Base-by-base conservation (phyloP, 1,284 basidiomycete genomes). In the Bjerkandera adusta region DNA sequence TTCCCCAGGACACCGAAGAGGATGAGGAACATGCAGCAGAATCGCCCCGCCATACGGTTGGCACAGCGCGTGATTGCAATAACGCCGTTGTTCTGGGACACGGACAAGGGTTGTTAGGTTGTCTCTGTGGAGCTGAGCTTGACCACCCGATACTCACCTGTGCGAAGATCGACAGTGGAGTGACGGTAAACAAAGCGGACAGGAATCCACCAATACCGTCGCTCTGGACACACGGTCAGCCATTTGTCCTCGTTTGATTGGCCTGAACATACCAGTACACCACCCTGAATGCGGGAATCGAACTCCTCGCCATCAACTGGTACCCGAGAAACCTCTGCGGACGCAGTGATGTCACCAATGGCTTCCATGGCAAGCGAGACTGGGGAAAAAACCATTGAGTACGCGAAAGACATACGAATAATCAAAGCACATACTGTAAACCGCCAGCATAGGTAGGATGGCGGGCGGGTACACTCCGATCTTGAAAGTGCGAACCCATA, bases 321-420 rank as follows among this genome's bases (percentile, higher is more conserved):
- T 15, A 89, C 73, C 8, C 80, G 76, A 1, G 87, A 90, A 3
- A 90, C 87, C 62, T 94, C 92, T 1, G 85, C 82, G 3, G 85
- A 86, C 0, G 91, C 89, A 0, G 91, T 92, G 55, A 93, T 85
- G 57, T 93, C 90, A 1, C 90, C 91, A 40, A 91, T 91, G 3
- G 88, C 85, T 64, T 93, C 90, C 83, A 90, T 87, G 2, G 85
- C 80, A 1, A 81, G 61, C 1, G 85, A 87, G 6, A 85, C 83
- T 84, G 47, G 15, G 35, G 22, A 15, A 45, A 27, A 27, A 43
- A 4, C 25, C 18, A 7, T 20, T 42, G 22, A n/a, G 12, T 32
- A 36, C 22, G 16, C 16, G 18, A 47, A 11, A 48, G 25, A 10
- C 2, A 40, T 16, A 26, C n/a, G 38, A n/a, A n/a, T n/a, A n/a